Conservation (phyloP, 345 rosid species). For the Gossypium mustelinum region DNA sequence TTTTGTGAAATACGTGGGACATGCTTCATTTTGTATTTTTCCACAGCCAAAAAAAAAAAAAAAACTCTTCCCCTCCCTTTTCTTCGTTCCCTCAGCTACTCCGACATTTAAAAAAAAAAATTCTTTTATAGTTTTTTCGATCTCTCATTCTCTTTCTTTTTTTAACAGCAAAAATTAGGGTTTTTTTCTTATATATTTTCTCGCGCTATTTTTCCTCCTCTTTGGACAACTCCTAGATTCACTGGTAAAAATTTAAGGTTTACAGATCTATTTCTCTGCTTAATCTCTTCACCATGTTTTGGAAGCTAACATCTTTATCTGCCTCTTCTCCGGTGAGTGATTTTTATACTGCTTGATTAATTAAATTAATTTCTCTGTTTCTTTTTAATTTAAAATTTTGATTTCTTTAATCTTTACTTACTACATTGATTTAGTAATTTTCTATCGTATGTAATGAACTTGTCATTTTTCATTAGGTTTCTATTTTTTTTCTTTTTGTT, state of each 20-base stretch:
- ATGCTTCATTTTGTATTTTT: conserved; percentile 25
- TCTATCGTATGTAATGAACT: background rate
- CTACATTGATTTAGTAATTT: background rate
- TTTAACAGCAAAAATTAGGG: conserved; percentile 7
- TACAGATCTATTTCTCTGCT: conserved; percentile 53
- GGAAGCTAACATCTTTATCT: conserved; percentile 91
- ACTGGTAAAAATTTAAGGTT: conserved; percentile 34
- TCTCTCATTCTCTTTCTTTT: background rate
- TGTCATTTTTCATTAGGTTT: background rate
- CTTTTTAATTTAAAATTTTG: background rate
- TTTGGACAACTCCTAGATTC: conserved; percentile 35
- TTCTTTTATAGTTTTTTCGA: background rate
- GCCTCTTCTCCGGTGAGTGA: conserved; percentile 88
- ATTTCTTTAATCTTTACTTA: background rate
- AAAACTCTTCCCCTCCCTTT: background rate
- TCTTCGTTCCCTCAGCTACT: conserved; percentile 10
- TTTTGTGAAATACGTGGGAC: conserved; percentile 23
- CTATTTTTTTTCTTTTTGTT: background rate
- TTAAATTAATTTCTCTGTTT: background rate
- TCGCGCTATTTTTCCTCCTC: conserved; percentile 21
- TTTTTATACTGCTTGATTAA: background rate
- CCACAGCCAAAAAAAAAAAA: background rate
- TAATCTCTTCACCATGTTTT: conserved; percentile 58
- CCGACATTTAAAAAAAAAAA: background rate
- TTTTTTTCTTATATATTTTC: conserved; percentile 24